Percentiles rank a stretch among this genome's conserved stretches.
These are phyloP conservation scores for Nannochloropsis gaditana DNA, from an alignment of 108 stramenopile genomes.

Conservation along the genomic window DNA sequence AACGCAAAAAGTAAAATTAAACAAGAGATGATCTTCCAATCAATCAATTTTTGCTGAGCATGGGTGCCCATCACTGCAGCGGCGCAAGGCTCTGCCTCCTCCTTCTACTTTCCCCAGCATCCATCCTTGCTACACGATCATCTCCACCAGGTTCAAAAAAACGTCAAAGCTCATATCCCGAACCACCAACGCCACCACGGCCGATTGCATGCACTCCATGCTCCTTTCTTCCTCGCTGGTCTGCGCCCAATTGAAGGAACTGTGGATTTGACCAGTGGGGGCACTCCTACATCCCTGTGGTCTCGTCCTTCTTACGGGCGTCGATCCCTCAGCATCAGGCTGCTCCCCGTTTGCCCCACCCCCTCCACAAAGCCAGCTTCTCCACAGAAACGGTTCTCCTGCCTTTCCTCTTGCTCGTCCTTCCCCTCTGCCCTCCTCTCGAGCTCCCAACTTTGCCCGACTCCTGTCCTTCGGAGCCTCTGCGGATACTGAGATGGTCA, in stretches of 20 bases:
- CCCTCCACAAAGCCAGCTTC: constrained; percentile 5
- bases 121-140: neutral
- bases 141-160: constrained; percentile 15
- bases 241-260: neutral
- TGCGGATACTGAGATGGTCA: neutral
- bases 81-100: neutral
- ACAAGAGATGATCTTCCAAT: too few relatives aligned
- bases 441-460: neutral
- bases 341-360: neutral
- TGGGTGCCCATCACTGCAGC: too few relatives aligned
- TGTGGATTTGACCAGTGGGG: too few relatives aligned
- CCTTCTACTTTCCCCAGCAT: neutral
- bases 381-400: neutral
- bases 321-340: too few relatives aligned
- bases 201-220: neutral
- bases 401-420: neutral
- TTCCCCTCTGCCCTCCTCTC: neutral
- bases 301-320: too few relatives aligned
- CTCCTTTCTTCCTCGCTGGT: neutral
- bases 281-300: too few relatives aligned
- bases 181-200: neutral
- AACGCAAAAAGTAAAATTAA: too few relatives aligned
- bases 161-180: neutral
- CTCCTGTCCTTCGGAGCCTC: neutral
- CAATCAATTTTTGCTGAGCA: too few relatives aligned